phyloP scores from a whole-genome alignment of 176 grass and related monocot species.

The Carex myosuroides region DNA sequence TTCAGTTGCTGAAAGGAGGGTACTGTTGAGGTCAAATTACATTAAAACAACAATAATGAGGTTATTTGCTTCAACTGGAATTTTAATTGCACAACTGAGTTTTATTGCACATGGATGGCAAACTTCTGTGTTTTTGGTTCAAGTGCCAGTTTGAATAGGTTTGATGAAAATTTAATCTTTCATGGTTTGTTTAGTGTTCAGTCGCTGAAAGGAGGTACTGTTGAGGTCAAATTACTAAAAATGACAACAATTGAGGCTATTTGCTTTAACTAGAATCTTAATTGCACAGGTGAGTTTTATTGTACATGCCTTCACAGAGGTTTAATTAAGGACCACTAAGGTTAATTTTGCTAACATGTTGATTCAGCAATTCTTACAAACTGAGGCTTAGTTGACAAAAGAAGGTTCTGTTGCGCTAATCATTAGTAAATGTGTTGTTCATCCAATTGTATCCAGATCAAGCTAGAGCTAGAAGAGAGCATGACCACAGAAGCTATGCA shows the following conservation, averaged over 20 bases:
- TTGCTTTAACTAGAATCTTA: neutral
- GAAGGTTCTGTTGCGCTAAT: neutral
- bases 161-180: neutral
- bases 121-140: neutral
- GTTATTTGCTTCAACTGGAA: neutral
- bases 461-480: slow-evolving; percentile 58
- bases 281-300: neutral
- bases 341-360: neutral
- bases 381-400: neutral
- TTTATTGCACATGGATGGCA: neutral
- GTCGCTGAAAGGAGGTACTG: neutral
- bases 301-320: neutral
- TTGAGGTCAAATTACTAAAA: neutral
- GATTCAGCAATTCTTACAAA: neutral
- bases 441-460: slow-evolving; percentile 31
- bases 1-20: neutral
- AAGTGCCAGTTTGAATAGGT: neutral
- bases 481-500: slow-evolving; percentile 54
- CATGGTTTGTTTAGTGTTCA: neutral
- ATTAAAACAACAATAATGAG: neutral
- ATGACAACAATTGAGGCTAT: neutral
- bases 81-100: neutral
- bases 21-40: neutral
- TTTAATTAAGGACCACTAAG: neutral
- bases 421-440: neutral